Base-by-base conservation (phyloP, 2,329 filamentous ascomycete genomes). In the Cercospora sojina region DNA sequence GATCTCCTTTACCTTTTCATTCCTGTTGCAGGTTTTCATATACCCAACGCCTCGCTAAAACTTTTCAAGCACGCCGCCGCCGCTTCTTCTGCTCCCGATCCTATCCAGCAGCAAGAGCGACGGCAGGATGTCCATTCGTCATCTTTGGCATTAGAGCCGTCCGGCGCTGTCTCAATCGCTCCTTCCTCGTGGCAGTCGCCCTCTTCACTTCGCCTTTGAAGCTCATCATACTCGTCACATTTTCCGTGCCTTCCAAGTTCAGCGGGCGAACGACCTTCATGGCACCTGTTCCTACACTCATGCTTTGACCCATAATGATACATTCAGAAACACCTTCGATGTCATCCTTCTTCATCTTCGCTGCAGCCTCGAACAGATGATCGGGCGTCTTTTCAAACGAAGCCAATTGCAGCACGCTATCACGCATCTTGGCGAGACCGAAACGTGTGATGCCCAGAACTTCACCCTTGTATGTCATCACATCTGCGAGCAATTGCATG, bases 401-500 rank as follows among this genome's bases (percentile, higher is more conserved):
- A 0, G 95, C 95, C 12, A 99, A 85, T 79, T 99, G 95, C 64
- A 99, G 83, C 10, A 98, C 95, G 16, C 88, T 91, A 79, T 99
- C 95, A 60, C 95, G 86, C 90, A 97, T 98, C 84, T 98, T 99
- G 65, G 93, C 91, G 27, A 99, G 84, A 60, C 95, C 95, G 79
- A 98, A 98, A 32, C 95, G 90, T 2, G 95, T 99, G 77, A 99
- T 99, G 60, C 95, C 95, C 18, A 97, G 86, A 0, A 99, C 91
- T 73, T 98, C 94, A 59, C 95, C 95, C 82, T 97, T 98, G 85
- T 94, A 98, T 0, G 95, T 98, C 95, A 99, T 99, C 62, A 97
- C 93, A 75, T 99, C 95, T 10, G 95, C 94, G 1, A 99, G 87
- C 18, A 99, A 86, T 78, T 97, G 91, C 93, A 99, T 98, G 81